These are phyloP conservation scores for Aspergillus costaricaensis DNA, from an alignment of 2,329 filamentous ascomycete genomes.

Conservation along the genomic window DNA sequence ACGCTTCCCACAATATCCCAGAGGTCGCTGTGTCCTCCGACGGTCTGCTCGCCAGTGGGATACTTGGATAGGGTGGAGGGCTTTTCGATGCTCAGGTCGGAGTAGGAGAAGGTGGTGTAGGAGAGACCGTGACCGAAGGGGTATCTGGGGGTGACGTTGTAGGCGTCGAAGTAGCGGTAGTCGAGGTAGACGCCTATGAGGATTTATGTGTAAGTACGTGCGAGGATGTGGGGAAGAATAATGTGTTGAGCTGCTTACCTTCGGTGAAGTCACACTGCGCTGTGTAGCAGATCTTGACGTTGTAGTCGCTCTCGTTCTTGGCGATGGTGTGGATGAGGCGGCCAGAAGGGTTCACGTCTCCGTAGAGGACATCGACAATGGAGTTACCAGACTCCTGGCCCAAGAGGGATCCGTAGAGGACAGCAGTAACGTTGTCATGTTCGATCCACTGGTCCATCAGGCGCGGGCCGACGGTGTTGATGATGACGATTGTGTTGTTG, in stretches of 20 bases:
- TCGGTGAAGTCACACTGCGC: constrained; percentile 11
- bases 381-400: constrained; percentile 63
- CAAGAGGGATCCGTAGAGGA: constrained; percentile 65
- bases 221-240: neutral
- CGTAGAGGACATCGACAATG: constrained; percentile 58
- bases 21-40: constrained; percentile 58
- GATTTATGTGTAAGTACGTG: neutral
- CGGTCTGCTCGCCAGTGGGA: neutral
- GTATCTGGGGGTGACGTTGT: constrained; percentile 37
- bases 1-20: constrained; percentile 56
- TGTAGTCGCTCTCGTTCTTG: constrained; percentile 57
- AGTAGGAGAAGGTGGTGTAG: constrained; percentile 30
- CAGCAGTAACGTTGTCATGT: constrained; percentile 62
- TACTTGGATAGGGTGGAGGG: constrained; percentile 2
- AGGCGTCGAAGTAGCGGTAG: constrained; percentile 54
- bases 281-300: constrained; percentile 25
- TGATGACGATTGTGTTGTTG: constrained; percentile 62
- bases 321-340: constrained; percentile 59
- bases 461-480: constrained; percentile 64
- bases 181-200: constrained; percentile 51
- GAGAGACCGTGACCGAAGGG: constrained; percentile 40
- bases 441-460: constrained; percentile 60
- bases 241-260: neutral
- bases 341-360: constrained; percentile 36
- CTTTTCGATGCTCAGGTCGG: constrained; percentile 13